Conservation (phyloP, 2,329 filamentous ascomycete species). For the Neonectria neomacrospora region DNA sequence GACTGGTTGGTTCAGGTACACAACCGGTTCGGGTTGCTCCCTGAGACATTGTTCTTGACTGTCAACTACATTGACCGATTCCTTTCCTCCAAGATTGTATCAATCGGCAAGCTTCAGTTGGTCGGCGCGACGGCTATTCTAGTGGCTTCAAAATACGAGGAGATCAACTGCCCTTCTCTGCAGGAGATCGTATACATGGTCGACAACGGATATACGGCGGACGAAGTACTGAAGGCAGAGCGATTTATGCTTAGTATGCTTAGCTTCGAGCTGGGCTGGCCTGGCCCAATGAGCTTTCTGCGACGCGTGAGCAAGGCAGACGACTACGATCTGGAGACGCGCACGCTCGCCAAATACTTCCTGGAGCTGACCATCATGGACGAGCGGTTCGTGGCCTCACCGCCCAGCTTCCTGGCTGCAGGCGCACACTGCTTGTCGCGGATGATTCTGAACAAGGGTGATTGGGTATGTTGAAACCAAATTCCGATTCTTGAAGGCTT, state of each 20-base stretch:
- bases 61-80: constrained; percentile 99
- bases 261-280: constrained; percentile 94
- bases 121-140: constrained; percentile 96
- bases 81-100: constrained; percentile 93
- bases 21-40: constrained; percentile 87
- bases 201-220: constrained; percentile 85
- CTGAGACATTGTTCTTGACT: constrained; percentile 93
- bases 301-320: constrained; percentile 98
- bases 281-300: constrained; percentile 99
- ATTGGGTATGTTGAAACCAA: constrained; percentile 76
- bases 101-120: constrained; percentile 92
- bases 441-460: constrained; percentile 88
- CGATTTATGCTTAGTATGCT: constrained; percentile 98
- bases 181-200: constrained; percentile 99
- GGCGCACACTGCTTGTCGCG: constrained; percentile 93
- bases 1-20: constrained; percentile 99
- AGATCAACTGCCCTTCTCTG: constrained; percentile 97
- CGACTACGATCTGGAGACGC: constrained; percentile 94
- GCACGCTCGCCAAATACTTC: constrained; percentile 97
- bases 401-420: constrained; percentile 89
- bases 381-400: constrained; percentile 92
- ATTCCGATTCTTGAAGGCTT: not conserved
- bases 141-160: constrained; percentile 97
- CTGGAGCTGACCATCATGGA: constrained; percentile 98
- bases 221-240: constrained; percentile 97